Evolutionary conservation across 495 filamentous ascomycete species (phyloP), one percentile per base, ranked within the genome.

Genomic region (Cryomyces antarcticus): DNA sequence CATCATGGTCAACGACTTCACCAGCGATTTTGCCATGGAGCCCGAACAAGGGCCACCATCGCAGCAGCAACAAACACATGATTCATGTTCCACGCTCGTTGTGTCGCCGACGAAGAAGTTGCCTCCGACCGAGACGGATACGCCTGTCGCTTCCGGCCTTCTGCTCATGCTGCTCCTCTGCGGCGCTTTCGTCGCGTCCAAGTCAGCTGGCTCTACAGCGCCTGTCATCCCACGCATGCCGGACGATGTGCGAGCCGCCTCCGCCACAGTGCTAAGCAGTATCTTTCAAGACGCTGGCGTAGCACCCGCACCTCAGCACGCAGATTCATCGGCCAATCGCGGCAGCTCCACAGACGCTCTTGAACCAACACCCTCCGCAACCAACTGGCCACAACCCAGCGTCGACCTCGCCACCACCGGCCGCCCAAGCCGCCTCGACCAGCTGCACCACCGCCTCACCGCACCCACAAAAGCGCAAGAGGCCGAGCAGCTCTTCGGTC

Each of bases 151-250:
- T 34, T 54, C 57, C 4, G 59, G 59, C 33, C 51, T 63, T n/a
- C 48, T 63, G 13, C 57, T 56, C 44, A 73, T 75, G 86, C 82
- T 94, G 51, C 82, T 97, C 47, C 81, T 97, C 45, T 87, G 93
- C 54, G 89, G 89, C 52, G 89, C 89, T 41, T 95, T 93, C 59
- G 85, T 96, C 47, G 85, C 88, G 42, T 94, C 87, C 38, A 93
- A 88, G 64, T 71, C 69, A 41, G 62, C 71, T 3, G 61, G 73
- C 58, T 54, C 78, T 53, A 49, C 77, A 52, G 50, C 74, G 37
- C 62, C 62, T 28, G 64, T 62, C 49, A 75, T 95, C 52, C 88
- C 87, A 30, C 78, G 78, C 48, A 76, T 97, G 50, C 84, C 89
- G 13, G 84, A 94, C 45, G 88, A 95, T 51, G 80, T 96, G 43